These are phyloP conservation scores for Bruguiera hainesii DNA, from an alignment of 441 rosid species.

Conservation along the genomic window DNA sequence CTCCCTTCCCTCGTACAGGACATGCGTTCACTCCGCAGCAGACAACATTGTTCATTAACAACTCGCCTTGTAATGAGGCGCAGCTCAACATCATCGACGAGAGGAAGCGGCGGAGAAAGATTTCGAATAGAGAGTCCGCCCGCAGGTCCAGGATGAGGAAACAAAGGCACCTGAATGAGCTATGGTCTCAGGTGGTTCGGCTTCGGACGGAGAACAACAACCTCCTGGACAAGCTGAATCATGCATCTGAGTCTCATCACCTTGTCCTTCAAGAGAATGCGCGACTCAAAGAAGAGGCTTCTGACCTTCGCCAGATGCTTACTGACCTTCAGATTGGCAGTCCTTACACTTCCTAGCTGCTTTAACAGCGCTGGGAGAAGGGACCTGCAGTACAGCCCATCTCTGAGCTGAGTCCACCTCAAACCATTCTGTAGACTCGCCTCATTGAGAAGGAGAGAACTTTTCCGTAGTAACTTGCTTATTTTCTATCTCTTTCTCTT, in stretches of 20 bases:
- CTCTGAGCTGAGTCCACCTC: constrained; percentile 40
- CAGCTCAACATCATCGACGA: constrained; percentile 61
- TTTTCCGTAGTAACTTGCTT: not conserved
- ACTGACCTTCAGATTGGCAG: constrained; percentile 46
- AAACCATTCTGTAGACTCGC: not conserved
- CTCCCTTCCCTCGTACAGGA: constrained; percentile 26
- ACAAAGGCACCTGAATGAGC: constrained; percentile 70
- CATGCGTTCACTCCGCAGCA: constrained; percentile 35
- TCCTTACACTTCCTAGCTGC: constrained; percentile 33
- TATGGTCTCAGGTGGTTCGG: constrained; percentile 43
- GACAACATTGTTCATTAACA: constrained; percentile 41
- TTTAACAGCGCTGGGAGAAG: constrained; percentile 40
- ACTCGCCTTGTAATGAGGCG: constrained; percentile 80
- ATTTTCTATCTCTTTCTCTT: too few relatives aligned
- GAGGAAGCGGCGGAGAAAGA: constrained; percentile 72
- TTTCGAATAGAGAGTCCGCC: constrained; percentile 86
- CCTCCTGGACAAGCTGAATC: constrained; percentile 64
- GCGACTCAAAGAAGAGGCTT: constrained; percentile 74
- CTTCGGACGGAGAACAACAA: constrained; percentile 49
- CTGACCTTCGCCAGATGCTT: constrained; percentile 67
- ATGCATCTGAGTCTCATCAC: constrained; percentile 57
- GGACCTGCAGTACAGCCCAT: constrained; percentile 42
- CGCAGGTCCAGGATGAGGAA: constrained; percentile 86
- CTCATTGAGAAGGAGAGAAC: not conserved
- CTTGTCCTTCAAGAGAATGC: constrained; percentile 61